phyloP scores from a whole-genome alignment of 164 flowering plant species.

The Umbilicus rupestris region DNA sequence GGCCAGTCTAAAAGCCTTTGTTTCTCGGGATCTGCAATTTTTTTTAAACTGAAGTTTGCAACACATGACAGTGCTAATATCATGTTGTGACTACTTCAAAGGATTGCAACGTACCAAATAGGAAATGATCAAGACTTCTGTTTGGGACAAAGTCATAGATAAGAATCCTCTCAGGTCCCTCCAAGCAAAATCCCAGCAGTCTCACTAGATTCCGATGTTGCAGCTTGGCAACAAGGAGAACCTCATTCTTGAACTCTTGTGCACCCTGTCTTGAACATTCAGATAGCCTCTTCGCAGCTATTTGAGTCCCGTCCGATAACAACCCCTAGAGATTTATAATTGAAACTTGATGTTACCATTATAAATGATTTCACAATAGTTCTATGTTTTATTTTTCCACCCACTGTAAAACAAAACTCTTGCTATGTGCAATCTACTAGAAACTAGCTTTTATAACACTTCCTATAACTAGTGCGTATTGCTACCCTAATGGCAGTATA shows the following conservation, averaged over 20 bases:
- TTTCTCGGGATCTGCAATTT: slow-evolving; percentile 20
- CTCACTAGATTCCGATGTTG: slow-evolving; percentile 26
- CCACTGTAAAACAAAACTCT: not conserved
- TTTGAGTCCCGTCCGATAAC: slow-evolving; percentile 16
- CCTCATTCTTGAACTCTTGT: slow-evolving; percentile 26
- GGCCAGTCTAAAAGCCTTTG: slow-evolving; percentile 29
- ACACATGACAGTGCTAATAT: not conserved
- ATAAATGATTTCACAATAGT: no score
- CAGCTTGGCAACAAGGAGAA: slow-evolving; percentile 22
- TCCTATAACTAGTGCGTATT: no score
- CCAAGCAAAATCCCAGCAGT: slow-evolving; percentile 23
- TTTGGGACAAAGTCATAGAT: slow-evolving; percentile 33
- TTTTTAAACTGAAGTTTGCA: not conserved
- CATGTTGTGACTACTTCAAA: not conserved
- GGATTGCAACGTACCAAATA: slow-evolving; percentile 18
- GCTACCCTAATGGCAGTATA: not conserved
- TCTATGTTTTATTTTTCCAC: not conserved
- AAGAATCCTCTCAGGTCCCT: slow-evolving; percentile 26
- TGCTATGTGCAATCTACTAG: no score
- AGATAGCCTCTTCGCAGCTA: slow-evolving; percentile 34
- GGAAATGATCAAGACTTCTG: slow-evolving; percentile 30
- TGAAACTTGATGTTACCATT: not conserved
- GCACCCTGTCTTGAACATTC: slow-evolving; percentile 26
- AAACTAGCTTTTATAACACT: no score
- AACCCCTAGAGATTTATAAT: not conserved